Percentiles rank a stretch among this genome's conserved stretches.
phyloP scores from a whole-genome alignment of 768 basidiomycete species.

The Kwoniella sp. region DNA sequence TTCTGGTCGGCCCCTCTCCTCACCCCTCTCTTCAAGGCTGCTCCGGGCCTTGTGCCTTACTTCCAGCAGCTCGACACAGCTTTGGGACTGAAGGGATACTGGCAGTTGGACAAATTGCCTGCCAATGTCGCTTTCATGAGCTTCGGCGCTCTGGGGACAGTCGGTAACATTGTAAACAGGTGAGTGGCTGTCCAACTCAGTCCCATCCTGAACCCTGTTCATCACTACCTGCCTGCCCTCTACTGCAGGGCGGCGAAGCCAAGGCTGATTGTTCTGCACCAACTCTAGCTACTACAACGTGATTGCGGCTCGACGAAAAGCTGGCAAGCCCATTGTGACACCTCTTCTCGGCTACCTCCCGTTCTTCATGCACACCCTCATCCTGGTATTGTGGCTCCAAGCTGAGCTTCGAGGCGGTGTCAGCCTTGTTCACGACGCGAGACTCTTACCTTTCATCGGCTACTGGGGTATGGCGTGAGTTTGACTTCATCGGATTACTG shows the following conservation, averaged over 20 bases:
- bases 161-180: constrained; percentile 79
- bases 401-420: constrained; percentile 67
- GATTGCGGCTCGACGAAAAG: constrained; percentile 62
- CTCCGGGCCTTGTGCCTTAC: constrained; percentile 16
- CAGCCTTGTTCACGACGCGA: constrained; percentile 71
- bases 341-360: constrained; percentile 80
- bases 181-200: constrained; percentile 46
- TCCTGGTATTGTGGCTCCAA: constrained; percentile 81
- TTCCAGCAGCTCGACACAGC: constrained; percentile 27
- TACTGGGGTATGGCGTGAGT: constrained; percentile 73
- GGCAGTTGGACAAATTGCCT: constrained; percentile 61
- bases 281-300: constrained; percentile 75
- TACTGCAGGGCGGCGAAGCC: background rate
- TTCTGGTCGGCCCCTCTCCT: constrained; percentile 47
- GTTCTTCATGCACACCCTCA: constrained; percentile 68
- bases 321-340: constrained; percentile 55
- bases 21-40: constrained; percentile 28
- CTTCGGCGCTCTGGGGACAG: constrained; percentile 69
- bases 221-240: constrained; percentile 5
- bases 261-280: constrained; percentile 1
- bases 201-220: background rate
- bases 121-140: constrained; percentile 88
- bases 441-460: constrained; percentile 83
- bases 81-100: constrained; percentile 34
- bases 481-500: too few relatives aligned